Conservation (phyloP, 306 rosid genomes). For the Lupinus albus region DNA sequence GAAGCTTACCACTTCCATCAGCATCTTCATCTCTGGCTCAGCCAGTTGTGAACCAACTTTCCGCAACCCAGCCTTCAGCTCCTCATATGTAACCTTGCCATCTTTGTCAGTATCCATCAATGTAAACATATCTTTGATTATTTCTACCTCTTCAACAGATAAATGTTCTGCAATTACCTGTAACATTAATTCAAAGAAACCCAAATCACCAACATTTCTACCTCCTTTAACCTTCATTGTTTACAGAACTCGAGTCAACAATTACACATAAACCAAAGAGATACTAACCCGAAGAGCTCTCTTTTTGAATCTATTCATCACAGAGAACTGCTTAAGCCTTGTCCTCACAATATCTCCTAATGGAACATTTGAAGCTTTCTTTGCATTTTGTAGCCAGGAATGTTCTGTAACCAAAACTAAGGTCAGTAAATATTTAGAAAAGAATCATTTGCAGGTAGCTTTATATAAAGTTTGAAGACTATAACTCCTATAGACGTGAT, state of each 20-base stretch:
- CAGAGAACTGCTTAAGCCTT: slow-evolving; percentile 94
- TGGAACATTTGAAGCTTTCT: slow-evolving; percentile 95
- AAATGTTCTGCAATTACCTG: slow-evolving; percentile 98
- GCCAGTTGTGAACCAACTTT: slow-evolving; percentile 98
- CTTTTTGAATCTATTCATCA: slow-evolving; percentile 98
- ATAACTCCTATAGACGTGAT: background rate
- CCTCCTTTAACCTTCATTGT: background rate
- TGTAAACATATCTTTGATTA: slow-evolving; percentile 93
- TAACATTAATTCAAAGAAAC: slow-evolving; percentile 42
- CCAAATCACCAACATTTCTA: slow-evolving; percentile 30
- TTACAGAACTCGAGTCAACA: slow-evolving; percentile 37
- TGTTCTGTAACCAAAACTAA: slow-evolving; percentile 65
- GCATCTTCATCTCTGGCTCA: slow-evolving; percentile 96
- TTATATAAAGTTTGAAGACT: slow-evolving; percentile 11
- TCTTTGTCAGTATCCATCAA: slow-evolving; percentile 95
- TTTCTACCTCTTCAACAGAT: slow-evolving; percentile 95
- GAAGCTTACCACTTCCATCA: slow-evolving; percentile 93
- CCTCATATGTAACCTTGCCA: slow-evolving; percentile 87
- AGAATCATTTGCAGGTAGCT: slow-evolving; percentile 11
- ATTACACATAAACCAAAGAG: slow-evolving; percentile 36
- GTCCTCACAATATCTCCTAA: slow-evolving; percentile 93
- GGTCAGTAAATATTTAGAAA: slow-evolving; percentile 25
- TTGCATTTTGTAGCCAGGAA: slow-evolving; percentile 95
- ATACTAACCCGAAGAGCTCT: slow-evolving; percentile 88
- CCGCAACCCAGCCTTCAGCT: slow-evolving; percentile 79